These are phyloP conservation scores for Blastocystis sp. DNA, from an alignment of 352 stramenopile species.

Conservation along the genomic window DNA sequence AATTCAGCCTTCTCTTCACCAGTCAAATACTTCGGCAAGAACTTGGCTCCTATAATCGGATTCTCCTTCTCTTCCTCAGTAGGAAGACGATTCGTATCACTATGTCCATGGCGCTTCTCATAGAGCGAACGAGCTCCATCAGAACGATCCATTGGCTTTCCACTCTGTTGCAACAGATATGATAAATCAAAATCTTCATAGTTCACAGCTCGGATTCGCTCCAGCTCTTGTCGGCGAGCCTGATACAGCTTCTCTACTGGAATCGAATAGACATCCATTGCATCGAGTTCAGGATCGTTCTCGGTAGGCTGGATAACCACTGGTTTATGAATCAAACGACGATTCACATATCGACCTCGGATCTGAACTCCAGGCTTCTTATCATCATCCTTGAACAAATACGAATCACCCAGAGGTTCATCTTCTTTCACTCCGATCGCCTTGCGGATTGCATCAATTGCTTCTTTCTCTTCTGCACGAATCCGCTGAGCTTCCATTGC, in stretches of 20 bases:
- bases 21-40: background rate
- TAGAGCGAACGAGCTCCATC: background rate
- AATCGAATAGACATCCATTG: background rate
- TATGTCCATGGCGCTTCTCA: background rate
- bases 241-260: constrained; percentile 19
- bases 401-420: background rate
- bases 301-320: background rate
- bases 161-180: background rate
- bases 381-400: background rate
- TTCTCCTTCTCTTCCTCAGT: constrained; percentile 16
- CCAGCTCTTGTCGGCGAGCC: constrained; percentile 7
- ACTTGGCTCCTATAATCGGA: background rate
- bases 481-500: background rate
- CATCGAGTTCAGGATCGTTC: background rate
- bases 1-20: background rate
- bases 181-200: constrained; percentile 25
- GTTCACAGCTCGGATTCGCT: background rate
- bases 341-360: background rate
- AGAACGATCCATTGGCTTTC: background rate
- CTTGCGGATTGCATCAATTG: background rate
- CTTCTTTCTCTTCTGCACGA: background rate
- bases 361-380: background rate
- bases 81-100: background rate
- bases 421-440: background rate
- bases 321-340: background rate